phyloP scores from a whole-genome alignment of 345 rosid species.

The Pseudoturritis turrita region DNA sequence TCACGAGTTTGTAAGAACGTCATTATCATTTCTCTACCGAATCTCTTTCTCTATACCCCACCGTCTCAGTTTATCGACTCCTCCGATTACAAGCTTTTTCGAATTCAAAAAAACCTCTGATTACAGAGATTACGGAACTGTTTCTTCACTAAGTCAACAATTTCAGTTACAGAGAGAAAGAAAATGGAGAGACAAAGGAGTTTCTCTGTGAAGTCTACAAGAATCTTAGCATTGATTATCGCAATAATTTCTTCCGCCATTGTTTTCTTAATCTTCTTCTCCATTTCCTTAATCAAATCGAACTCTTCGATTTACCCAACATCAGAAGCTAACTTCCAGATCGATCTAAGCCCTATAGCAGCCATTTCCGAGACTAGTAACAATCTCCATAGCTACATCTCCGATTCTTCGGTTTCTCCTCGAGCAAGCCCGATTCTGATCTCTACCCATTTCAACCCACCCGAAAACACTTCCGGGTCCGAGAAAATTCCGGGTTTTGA shows the following conservation, averaged over 20 bases:
- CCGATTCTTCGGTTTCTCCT: constrained; percentile 29
- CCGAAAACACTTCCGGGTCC: constrained; percentile 45
- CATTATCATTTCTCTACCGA: constrained; percentile 19
- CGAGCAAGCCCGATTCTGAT: constrained; percentile 31
- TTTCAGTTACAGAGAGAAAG: not conserved
- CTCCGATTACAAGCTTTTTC: not conserved
- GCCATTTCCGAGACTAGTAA: not conserved
- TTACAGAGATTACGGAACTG: not conserved
- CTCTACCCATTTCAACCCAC: constrained; percentile 28
- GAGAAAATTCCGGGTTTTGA: constrained; percentile 27
- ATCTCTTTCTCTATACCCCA: constrained; percentile 15
- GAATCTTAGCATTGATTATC: constrained; percentile 46
- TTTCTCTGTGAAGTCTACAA: constrained; percentile 63
- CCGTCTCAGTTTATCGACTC: not conserved
- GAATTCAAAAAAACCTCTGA: not conserved
- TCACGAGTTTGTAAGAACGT: constrained; percentile 26
- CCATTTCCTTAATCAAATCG: constrained; percentile 49
- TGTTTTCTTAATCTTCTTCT: constrained; percentile 49
- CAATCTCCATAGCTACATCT: constrained; percentile 7
- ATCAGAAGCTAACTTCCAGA: constrained; percentile 10
- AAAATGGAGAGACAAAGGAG: constrained; percentile 81
- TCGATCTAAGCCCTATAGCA: constrained; percentile 11
- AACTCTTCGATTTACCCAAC: constrained; percentile 37
- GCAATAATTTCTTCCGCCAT: constrained; percentile 52
- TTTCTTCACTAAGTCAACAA: not conserved